Base-by-base conservation (phyloP, 73 alveolate species). In the Uronychia setigera region DNA sequence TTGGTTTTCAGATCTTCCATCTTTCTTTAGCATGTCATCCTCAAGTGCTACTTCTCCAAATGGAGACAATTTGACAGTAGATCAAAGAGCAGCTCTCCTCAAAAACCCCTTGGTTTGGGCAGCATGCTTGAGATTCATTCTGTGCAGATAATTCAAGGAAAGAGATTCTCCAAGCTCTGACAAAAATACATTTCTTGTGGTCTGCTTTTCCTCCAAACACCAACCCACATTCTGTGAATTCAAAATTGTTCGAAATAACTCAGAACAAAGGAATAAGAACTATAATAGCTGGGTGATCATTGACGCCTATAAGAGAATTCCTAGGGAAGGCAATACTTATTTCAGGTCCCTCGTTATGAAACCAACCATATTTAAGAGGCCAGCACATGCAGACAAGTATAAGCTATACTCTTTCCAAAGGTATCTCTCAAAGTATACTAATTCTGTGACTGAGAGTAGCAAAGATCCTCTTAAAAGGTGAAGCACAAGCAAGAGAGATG, bases 101-200 rank as follows among this genome's bases (percentile, higher is more conserved):
- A 78, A 35, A 32, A 78, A 78, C 35, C 84, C 84, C 1, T 33
- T 31, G 1, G 84, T 78, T 11, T 78, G 84, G 84, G 84, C 84
- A 0, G 84, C 84, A 0, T 78, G 84, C 19, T 14, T 58, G 27
- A 78, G 60, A 26, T 78, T 78, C 35, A 33, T 78, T 25, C 60
- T 78, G 32, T 31, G 33, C 26, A 19, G 75, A 33, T 1, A 30
- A 78, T 78, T 78, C 75, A 30, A 31, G 33, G 35, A 32, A 26
- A 9, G 33, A 5, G 32, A 5, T 33, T 78, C 84, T 1, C 84
- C 84, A 1, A 31, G 75, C 32, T 32, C 76, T 1, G 84, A 78
- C 60, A 78, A 78, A 33, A 78, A 78, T 26, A 78, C 84, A 11
- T 78, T 78, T 33, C 35, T 78, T 67, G 75, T 78, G 35, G 58